Evolutionary conservation across 2,329 filamentous ascomycete genomes (phyloP), one percentile per base, ranked within the genome.

Genomic region (Ophiosphaerella narmari): DNA sequence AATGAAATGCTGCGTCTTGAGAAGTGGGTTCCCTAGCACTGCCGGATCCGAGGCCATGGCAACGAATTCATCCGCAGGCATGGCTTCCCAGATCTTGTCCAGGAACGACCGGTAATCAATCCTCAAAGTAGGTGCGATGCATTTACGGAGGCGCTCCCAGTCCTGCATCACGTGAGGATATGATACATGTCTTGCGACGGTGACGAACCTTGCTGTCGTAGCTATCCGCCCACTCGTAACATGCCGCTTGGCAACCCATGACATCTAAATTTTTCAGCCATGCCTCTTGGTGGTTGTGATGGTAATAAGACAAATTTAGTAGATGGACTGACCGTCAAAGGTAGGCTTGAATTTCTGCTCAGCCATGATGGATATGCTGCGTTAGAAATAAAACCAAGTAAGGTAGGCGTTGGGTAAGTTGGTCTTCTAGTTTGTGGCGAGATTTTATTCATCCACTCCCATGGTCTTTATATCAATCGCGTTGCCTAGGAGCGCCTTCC

Each of bases 91-190:
- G 44, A 79, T 65, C 69, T 82, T 80, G 72, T 78, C 73, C 53
- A 83, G 73, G 62, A 83, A 78, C 12, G 70, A 84, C 56, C 70
- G 78, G 80, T 91, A 91, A 78, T 91, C 88, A 63, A 91, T 81
- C 79, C 74, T 76, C 12, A 85, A 66, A 1, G 80, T 85, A 1
- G 86, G 85, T 2, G 86, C 85, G 58, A 89, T 85, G 75, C 81
- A 83, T 55, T 80, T 82, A 58, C 75, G 66, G 24, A 87, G 78
- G 43, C 83, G 80, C 12, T 78, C 75, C 83, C 84, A 87, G 74
- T 87, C 82, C 73, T 73, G 47, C 16, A 5, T 34, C 14, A 44
- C 18, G 36, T 54, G 41, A 55, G 49, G 34, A 12, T 23, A 37
- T 18, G 32, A 6, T 5, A 18, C 16, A 24, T 16, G 24, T 21